A percentile compares a stretch with the other conserved stretches of the same genome.
Evolutionary conservation across 495 filamentous ascomycete genomes (phyloP).

Genomic region (Rostrohypoxylon terebratum): DNA sequence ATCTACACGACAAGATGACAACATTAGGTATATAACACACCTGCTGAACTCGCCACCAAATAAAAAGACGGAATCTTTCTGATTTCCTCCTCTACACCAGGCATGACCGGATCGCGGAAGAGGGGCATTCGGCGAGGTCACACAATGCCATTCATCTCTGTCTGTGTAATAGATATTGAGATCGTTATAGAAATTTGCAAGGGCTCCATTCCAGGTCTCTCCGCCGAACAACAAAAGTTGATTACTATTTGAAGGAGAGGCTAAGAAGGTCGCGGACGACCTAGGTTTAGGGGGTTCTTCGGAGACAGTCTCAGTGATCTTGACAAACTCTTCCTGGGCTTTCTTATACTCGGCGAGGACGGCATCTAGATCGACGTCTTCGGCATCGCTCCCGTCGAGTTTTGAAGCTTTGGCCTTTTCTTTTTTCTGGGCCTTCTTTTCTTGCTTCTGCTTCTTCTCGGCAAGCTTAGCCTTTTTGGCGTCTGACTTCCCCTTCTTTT

Average conservation of each 20-base stretch:
- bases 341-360: conserved; percentile 90
- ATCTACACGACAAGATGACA: not conserved
- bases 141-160: conserved; percentile 84
- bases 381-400: conserved; percentile 79
- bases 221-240: conserved; percentile 95
- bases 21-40: conserved; percentile 29
- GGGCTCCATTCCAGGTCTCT: conserved; percentile 72
- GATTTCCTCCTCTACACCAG: conserved; percentile 88
- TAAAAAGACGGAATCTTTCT: conserved; percentile 81
- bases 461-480: conserved; percentile 71
- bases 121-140: conserved; percentile 91
- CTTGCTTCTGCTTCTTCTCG: conserved; percentile 74
- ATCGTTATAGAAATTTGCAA: conserved; percentile 74
- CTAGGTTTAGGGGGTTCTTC: conserved; percentile 79
- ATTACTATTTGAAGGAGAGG: conserved; percentile 84
- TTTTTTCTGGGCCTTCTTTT: conserved; percentile 73
- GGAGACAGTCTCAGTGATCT: conserved; percentile 85
- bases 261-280: conserved; percentile 81
- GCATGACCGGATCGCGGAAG: conserved; percentile 92
- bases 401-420: conserved; percentile 64
- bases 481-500: conserved; percentile 65
- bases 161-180: conserved; percentile 92
- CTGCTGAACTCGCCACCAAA: conserved; percentile 80
- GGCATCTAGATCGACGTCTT: conserved; percentile 95
- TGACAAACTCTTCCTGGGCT: conserved; percentile 90